Evolutionary conservation across 306 rosid genomes (phyloP).

Genomic region (Vachellia collinsii): DNA sequence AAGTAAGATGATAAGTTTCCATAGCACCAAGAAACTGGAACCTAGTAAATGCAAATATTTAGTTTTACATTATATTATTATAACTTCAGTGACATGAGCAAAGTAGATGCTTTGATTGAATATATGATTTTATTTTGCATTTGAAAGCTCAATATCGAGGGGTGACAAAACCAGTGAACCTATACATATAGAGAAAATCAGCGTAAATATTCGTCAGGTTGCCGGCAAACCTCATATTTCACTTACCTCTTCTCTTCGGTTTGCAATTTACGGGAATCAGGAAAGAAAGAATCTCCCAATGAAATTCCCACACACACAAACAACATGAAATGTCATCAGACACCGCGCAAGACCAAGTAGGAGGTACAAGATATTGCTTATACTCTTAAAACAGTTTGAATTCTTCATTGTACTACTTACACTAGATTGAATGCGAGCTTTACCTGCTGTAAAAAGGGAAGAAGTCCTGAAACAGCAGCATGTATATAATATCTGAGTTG

Average conservation of each 20-base stretch:
- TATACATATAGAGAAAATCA: background rate
- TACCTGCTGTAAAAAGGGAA: constrained; percentile 80
- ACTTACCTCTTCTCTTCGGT: background rate
- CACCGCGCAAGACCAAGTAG: constrained; percentile 5
- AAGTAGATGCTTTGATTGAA: constrained; percentile 20
- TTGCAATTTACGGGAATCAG: background rate
- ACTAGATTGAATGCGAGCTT: constrained; percentile 18
- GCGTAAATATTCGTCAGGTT: background rate
- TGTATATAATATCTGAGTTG: constrained; percentile 82
- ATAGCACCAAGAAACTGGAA: background rate
- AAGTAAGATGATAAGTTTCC: constrained; percentile 1
- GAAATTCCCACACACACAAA: constrained; percentile 4
- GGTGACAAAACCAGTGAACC: background rate
- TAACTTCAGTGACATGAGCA: background rate
- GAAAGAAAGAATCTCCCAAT: background rate
- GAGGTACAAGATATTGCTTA: constrained; percentile 13
- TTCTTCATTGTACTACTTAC: background rate
- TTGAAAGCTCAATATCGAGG: constrained; percentile 9
- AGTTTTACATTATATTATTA: constrained; percentile 1
- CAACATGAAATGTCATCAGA: background rate
- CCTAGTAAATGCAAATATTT: background rate
- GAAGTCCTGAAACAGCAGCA: constrained; percentile 72
- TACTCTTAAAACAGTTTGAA: background rate
- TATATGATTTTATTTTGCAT: constrained; percentile 2
- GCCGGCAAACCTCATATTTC: background rate